Evolutionary conservation across 352 stramenopile species (phyloP).

Genomic region (Saprolegnia parasitica): DNA sequence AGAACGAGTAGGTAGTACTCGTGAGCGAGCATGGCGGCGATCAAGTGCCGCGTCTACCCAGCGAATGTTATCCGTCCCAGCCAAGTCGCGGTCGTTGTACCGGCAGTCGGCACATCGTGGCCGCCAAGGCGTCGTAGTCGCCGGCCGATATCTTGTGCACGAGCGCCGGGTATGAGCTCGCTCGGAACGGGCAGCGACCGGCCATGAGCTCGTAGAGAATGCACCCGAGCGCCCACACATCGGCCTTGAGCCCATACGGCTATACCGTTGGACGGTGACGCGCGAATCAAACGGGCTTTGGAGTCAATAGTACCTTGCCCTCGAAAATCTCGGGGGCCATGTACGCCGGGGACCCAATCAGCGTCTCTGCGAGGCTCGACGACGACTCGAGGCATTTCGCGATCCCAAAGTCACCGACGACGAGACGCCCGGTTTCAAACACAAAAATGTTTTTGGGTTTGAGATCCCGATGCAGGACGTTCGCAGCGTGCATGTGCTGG

Average conservation of each 20-base stretch:
- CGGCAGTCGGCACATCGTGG: background rate
- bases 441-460: slow-evolving; percentile 94
- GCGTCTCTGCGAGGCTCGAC: slow-evolving; percentile 74
- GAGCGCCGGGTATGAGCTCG: slow-evolving; percentile 82
- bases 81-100: background rate
- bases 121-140: slow-evolving; percentile 54
- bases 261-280: background rate
- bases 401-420: slow-evolving; percentile 80
- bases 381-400: slow-evolving; percentile 67
- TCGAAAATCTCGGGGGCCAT: slow-evolving; percentile 93
- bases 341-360: slow-evolving; percentile 93
- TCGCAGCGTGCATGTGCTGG: slow-evolving; percentile 70
- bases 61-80: background rate
- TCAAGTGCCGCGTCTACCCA: background rate
- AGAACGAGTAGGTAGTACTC: background rate
- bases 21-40: slow-evolving; percentile 7
- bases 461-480: slow-evolving; percentile 92
- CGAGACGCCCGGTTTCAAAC: slow-evolving; percentile 84
- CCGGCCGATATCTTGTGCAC: slow-evolving; percentile 90
- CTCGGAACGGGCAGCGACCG: slow-evolving; percentile 86
- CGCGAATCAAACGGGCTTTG: background rate
- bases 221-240: slow-evolving; percentile 94
- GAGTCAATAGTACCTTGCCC: slow-evolving; percentile 46
- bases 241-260: slow-evolving; percentile 90
- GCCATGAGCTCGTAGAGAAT: slow-evolving; percentile 94